Percentiles rank a stretch among this genome's conserved stretches.
Conservation (phyloP, 1,139 yeast species). For the Suhomyces taliae region DNA sequence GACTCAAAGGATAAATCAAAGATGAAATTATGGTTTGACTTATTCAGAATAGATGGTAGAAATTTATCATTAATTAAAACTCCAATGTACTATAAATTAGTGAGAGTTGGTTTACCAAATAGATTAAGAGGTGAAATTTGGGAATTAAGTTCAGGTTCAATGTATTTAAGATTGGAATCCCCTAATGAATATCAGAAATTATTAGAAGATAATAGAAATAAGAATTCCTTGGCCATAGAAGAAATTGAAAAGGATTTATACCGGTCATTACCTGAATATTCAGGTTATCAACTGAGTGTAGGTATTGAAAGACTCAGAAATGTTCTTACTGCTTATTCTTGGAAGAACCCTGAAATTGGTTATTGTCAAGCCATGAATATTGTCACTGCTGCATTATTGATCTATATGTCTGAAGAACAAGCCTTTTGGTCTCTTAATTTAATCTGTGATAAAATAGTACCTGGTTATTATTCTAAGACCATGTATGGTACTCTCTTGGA, state of each 20-base stretch:
- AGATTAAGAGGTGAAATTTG: constrained; percentile 92
- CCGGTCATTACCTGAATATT: constrained; percentile 91
- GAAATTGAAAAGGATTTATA: constrained; percentile 96
- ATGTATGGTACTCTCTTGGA: constrained; percentile 97
- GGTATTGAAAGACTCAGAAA: constrained; percentile 84
- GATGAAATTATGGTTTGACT: constrained; percentile 91
- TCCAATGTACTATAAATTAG: constrained; percentile 74
- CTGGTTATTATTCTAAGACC: constrained; percentile 95
- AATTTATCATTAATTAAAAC: constrained; percentile 75
- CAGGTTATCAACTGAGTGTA: constrained; percentile 84
- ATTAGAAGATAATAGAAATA: constrained; percentile 59
- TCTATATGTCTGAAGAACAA: constrained; percentile 95
- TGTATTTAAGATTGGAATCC: constrained; percentile 67
- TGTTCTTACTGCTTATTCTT: constrained; percentile 89
- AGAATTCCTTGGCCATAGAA: constrained; percentile 80
- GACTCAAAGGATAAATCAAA: constrained; percentile 80
- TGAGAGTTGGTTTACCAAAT: constrained; percentile 91
- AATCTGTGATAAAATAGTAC: constrained; percentile 83
- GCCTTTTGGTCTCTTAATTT: constrained; percentile 90
- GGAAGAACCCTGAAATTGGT: constrained; percentile 97
- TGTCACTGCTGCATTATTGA: constrained; percentile 88
- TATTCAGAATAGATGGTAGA: constrained; percentile 79
- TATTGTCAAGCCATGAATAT: constrained; percentile 99
- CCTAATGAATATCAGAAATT: constrained; percentile 59
- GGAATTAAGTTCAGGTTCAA: constrained; percentile 90